These are phyloP conservation scores for Hypoxylon sp. DNA, from an alignment of 2,329 filamentous ascomycete species.

Conservation along the genomic window DNA sequence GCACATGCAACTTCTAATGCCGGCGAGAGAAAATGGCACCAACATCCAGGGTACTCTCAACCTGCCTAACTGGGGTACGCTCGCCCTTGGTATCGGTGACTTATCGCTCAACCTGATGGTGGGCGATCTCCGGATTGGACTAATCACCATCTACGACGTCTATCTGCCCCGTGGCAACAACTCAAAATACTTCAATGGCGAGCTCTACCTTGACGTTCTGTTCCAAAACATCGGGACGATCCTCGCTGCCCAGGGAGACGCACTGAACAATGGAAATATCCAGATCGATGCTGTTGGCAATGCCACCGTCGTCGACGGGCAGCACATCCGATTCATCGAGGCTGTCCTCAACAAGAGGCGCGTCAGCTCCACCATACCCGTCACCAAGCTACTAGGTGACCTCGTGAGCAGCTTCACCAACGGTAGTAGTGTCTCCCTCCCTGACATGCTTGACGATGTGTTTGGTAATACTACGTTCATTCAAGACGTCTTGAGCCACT, in stretches of 20 bases:
- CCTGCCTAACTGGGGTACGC: slow-evolving; percentile 55
- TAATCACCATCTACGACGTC: slow-evolving; percentile 51
- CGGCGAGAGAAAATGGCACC: slow-evolving; percentile 49
- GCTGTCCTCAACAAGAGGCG: slow-evolving; percentile 52
- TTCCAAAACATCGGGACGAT: slow-evolving; percentile 54
- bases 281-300: slow-evolving; percentile 54
- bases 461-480: slow-evolving; percentile 53
- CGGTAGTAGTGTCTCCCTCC: slow-evolving; percentile 42
- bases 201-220: slow-evolving; percentile 52
- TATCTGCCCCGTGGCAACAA: slow-evolving; percentile 55
- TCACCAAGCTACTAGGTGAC: slow-evolving; percentile 51
- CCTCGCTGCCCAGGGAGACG: slow-evolving; percentile 48
- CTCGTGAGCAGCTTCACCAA: slow-evolving; percentile 49
- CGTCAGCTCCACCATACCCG: slow-evolving; percentile 49
- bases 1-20: slow-evolving; percentile 50
- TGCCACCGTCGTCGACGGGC: slow-evolving; percentile 51
- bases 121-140: slow-evolving; percentile 52
- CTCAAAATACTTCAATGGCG: slow-evolving; percentile 51
- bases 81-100: slow-evolving; percentile 56
- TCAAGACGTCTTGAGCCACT: slow-evolving; percentile 49
- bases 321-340: slow-evolving; percentile 56
- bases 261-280: slow-evolving; percentile 52
- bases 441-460: slow-evolving; percentile 49
- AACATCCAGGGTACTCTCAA: slow-evolving; percentile 55
- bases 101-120: slow-evolving; percentile 55